Evolutionary conservation across 2,329 filamentous ascomycete genomes (phyloP), one percentile per base, ranked within the genome.

Genomic region (Alternaria brassicicola): DNA sequence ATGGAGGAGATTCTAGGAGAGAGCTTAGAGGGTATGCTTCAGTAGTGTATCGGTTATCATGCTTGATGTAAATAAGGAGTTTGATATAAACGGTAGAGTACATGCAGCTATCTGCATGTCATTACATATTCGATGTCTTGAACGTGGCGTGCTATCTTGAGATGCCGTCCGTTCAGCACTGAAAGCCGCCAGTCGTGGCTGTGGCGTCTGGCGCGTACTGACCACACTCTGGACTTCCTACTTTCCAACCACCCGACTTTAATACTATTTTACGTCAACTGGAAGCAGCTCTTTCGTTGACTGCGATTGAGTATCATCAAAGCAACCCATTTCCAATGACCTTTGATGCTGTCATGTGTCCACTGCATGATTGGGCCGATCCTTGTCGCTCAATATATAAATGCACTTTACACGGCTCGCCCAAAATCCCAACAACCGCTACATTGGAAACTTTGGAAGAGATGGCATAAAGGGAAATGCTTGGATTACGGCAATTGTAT

Each of bases 1-100:
- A 96, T 99, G 73, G 94, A 98, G 79, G 88, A 86, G 45, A 89
- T 96, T 28, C 80, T 98, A 51, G 95, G 95, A 5, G 94, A 98
- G 83, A 93, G 89, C 69, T 79, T 98, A 74, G 92, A 97, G 78
- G 88, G 89, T 50, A 97, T 97, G 94, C 83, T 97, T 81, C 91
- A 91, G 79, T 96, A 61, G 46, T 43, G n/a, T 15, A 15, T n/a
- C 23, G 10, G 9, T 30, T 6, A 8, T n/a, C 13, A 12, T 33
- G 30, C 7, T 47, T 17, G 30, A 31, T 47, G 28, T 35, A 25
- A 13, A 47, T 47, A 31, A 35, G 43, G 13, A 25, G 19, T 33
- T 35, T 3, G 28, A 46, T 23, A 33, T 33, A 19, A 19, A 10
- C 15, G 17, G 10, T 21, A 8, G 2, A n/a, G 15, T 25, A 25